phyloP scores from a whole-genome alignment of 1,284 basidiomycete genomes.

The Lignosus rhinocerotis region DNA sequence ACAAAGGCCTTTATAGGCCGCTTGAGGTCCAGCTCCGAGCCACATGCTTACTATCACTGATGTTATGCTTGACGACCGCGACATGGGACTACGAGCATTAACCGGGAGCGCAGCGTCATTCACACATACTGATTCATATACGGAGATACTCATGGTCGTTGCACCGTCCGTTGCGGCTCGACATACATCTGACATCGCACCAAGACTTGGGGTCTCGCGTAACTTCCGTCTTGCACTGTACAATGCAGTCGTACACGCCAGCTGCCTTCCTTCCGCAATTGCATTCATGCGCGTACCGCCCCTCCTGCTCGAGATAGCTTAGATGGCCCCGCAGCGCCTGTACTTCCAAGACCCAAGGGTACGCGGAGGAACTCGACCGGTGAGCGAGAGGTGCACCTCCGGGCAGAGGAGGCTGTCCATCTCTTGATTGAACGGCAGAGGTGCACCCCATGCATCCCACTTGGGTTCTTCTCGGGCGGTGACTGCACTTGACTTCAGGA shows the following conservation, averaged over 20 bases:
- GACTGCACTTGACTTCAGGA: neutral
- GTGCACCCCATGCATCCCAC: neutral
- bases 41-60: too few species aligned
- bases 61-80: too few species aligned
- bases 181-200: too few species aligned
- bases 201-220: too few species aligned
- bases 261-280: neutral
- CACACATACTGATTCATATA: too few species aligned
- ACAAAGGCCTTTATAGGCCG: too few species aligned
- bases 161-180: too few species aligned
- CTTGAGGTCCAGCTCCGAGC: too few species aligned
- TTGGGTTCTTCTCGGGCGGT: neutral
- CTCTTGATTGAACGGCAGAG: neutral
- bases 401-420: slow-evolving; percentile 1
- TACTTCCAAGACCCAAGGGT: slow-evolving; percentile 2
- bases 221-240: neutral
- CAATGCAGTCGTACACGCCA: neutral
- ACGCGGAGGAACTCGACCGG: slow-evolving; percentile 9
- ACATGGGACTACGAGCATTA: too few species aligned
- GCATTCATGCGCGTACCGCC: too few species aligned
- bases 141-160: too few species aligned
- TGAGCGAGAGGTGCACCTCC: slow-evolving; percentile 3
- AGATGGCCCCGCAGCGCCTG: neutral
- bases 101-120: too few species aligned
- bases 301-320: neutral